Percentiles rank a stretch among this genome's conserved stretches.
Evolutionary conservation across 495 filamentous ascomycete genomes (phyloP).

Genomic region (Margaritispora aquatica): DNA sequence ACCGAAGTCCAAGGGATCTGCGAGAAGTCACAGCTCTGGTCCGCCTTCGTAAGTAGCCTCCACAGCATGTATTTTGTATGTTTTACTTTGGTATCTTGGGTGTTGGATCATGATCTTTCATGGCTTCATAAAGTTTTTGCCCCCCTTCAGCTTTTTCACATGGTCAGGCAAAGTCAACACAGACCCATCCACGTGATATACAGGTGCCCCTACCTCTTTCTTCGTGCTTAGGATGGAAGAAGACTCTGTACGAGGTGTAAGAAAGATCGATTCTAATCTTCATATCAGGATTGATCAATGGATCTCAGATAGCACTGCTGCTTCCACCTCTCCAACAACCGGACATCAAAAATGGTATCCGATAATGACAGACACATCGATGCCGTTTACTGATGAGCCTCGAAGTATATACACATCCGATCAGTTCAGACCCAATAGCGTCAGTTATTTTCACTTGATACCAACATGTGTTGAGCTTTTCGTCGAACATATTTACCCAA

Average conservation of each 20-base stretch:
- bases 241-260: background rate
- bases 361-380: slow-evolving; percentile 14
- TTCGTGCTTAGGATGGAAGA: background rate
- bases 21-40: slow-evolving; percentile 11
- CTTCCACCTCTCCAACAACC: slow-evolving; percentile 4
- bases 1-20: slow-evolving; percentile 9
- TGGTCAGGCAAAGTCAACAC: background rate
- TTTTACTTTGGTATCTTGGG: background rate
- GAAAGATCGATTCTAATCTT: background rate
- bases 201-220: background rate
- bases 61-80: background rate
- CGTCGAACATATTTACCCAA: slow-evolving; percentile 34
- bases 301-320: slow-evolving; percentile 14
- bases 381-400: slow-evolving; percentile 19
- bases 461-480: slow-evolving; percentile 33
- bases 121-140: too few relatives aligned
- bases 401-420: slow-evolving; percentile 23
- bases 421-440: slow-evolving; percentile 24
- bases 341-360: slow-evolving; percentile 18
- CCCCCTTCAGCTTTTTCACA: too few relatives aligned
- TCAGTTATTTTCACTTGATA: slow-evolving; percentile 27
- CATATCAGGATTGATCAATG: slow-evolving; percentile 16
- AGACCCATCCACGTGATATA: background rate
- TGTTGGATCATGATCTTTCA: background rate
- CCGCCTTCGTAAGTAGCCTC: slow-evolving; percentile 16